Evolutionary conservation across 1,284 basidiomycete species (phyloP), one percentile per base, ranked within the genome.

Genomic region (Athelia sp.): DNA sequence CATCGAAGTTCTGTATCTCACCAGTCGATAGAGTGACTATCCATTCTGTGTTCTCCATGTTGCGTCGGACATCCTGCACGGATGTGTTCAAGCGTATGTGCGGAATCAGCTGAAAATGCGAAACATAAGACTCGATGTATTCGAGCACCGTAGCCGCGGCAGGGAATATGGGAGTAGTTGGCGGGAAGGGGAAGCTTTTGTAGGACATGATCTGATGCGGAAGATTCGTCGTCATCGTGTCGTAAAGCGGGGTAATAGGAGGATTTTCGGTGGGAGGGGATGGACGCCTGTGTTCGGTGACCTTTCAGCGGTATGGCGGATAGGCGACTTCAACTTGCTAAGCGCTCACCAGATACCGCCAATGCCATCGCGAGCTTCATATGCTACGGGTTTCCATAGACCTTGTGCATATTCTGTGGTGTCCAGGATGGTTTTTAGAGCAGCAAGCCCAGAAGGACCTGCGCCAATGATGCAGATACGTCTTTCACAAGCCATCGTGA

Each of bases 181-280:
- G 82, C 0, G 84, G 84, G 56, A 88, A 90, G 1, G 71, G 61
- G 58, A 78, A 81, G 47, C 75, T 75, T 1, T 74, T 69, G 54
- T 72, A 90, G 10, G 75, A 75, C 88, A 91, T 90, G 43, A 83
- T 52, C 1, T 83, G 84, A 56, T 90, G 85, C 0, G 88, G 85
- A 2, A 90, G 62, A 57, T 90, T 91, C 1, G 88, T 83, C 17
- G 81, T 82, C 18, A 91, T 68, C 1, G 83, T 82, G 55, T 90
- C 84, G 57, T 91, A 90, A 17, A 88, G 57, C 1, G 89, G 79
- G 0, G 86, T 84, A 14, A 74, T 59, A 1, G 87, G 87, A 6
- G 76, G 81, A 31, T 78, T 62, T n/a, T n/a, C n/a, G n/a, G n/a
- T n/a, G n/a, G n/a, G n/a, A n/a, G n/a, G n/a, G n/a, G n/a, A n/a